Conservation (phyloP, 1,284 basidiomycete species). For the Meripilus lineatus region DNA sequence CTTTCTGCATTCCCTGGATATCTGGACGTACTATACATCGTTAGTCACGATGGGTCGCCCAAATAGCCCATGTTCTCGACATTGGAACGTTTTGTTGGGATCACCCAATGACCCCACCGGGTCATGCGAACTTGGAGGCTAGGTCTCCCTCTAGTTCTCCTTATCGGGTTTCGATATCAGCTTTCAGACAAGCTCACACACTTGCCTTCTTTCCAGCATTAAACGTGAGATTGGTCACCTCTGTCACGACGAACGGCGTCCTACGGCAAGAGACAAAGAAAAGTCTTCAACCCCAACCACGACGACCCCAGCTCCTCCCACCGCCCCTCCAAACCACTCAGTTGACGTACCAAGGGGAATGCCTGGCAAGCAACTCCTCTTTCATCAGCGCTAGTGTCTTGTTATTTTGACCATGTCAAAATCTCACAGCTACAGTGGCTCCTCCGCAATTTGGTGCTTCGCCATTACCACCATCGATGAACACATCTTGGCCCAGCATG, state of each 20-base stretch:
- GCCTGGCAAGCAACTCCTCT: conserved; percentile 21
- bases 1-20: no score
- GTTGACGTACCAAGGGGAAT: conserved; percentile 22
- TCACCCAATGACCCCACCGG: no score
- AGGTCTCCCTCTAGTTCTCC: no score
- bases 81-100: no score
- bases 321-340: conserved; percentile 26
- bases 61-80: no score
- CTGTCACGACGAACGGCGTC: conserved; percentile 81
- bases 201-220: conserved; percentile 46
- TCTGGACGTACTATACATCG: no score
- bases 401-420: conserved; percentile 9
- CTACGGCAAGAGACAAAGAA: conserved; percentile 43
- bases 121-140: no score
- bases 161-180: no score
- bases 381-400: conserved; percentile 12
- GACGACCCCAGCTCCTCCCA: conserved; percentile 26
- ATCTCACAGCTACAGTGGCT: conserved; percentile 12
- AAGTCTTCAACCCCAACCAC: conserved; percentile 29
- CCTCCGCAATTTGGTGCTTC: conserved; percentile 21
- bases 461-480: conserved; percentile 27
- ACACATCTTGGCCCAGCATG: conserved; percentile 48
- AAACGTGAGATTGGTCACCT: conserved; percentile 90
- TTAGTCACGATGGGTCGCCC: no score
- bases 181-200: no score